These are phyloP conservation scores for Podospora anserina DNA, from an alignment of 495 filamentous ascomycete genomes.

Conservation along the genomic window DNA sequence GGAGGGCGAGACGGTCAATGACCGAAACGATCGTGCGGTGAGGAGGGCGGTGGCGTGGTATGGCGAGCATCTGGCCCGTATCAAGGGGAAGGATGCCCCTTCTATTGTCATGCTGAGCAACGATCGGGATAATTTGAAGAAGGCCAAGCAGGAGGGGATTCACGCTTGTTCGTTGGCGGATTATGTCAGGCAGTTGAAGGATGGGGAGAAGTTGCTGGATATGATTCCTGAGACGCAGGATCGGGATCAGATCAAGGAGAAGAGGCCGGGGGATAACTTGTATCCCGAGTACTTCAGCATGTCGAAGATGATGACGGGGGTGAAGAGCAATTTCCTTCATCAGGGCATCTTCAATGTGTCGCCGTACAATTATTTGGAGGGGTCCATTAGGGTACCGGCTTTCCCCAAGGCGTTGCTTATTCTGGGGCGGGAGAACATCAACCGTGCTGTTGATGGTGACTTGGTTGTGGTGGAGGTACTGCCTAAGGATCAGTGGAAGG, in stretches of 20 bases:
- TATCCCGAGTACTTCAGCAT: constrained; percentile 80
- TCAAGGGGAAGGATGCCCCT: constrained; percentile 60
- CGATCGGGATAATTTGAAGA: constrained; percentile 80
- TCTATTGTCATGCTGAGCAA: constrained; percentile 90
- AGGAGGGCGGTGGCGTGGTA: constrained; percentile 89
- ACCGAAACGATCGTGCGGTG: constrained; percentile 91
- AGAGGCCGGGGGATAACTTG: constrained; percentile 62
- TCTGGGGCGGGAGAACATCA: constrained; percentile 93
- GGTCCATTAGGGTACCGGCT: constrained; percentile 79
- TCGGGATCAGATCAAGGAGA: constrained; percentile 58
- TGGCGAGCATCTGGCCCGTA: constrained; percentile 66
- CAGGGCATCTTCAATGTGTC: constrained; percentile 95
- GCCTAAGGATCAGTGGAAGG: constrained; percentile 94
- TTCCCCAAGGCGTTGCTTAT: constrained; percentile 87
- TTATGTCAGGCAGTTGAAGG: constrained; percentile 80
- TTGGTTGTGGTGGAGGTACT: constrained; percentile 87
- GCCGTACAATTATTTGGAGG: constrained; percentile 95
- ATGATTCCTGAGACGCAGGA: constrained; percentile 84
- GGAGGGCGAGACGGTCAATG: constrained; percentile 85
- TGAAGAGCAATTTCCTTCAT: constrained; percentile 81
- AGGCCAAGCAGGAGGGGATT: constrained; percentile 74
- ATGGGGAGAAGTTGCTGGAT: constrained; percentile 81
- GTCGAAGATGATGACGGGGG: constrained; percentile 93
- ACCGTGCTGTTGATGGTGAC: constrained; percentile 87
- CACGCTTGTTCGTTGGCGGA: constrained; percentile 63